Evolutionary conservation across 2,329 filamentous ascomycete genomes (phyloP).

Genomic region (Trichoderma hamatum): DNA sequence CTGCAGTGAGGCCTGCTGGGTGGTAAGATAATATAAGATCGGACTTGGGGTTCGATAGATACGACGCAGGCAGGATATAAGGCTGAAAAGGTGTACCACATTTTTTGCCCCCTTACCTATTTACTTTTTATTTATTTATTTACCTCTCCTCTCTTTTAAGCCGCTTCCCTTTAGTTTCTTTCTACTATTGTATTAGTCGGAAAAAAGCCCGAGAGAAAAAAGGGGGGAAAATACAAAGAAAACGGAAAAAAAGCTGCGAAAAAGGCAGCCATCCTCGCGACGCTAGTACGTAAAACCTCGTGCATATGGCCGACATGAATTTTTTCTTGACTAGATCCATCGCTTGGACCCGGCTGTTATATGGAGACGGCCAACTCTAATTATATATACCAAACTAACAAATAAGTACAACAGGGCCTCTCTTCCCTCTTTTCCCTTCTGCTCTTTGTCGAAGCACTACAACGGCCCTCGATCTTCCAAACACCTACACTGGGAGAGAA

Average conservation of each 20-base stretch:
- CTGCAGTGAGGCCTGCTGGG: neutral
- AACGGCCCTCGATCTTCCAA: neutral
- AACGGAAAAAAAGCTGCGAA: neutral
- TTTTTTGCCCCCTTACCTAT: neutral
- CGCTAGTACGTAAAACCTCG: conserved; percentile 1
- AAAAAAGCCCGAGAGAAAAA: neutral
- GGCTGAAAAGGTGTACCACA: conserved; percentile 11
- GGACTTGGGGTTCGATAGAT: neutral
- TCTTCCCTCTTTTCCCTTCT: neutral
- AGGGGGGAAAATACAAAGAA: neutral
- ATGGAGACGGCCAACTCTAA: neutral
- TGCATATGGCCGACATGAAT: neutral
- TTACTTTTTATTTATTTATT: neutral
- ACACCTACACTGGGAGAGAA: neutral
- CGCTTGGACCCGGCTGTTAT: neutral
- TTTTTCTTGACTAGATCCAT: neutral
- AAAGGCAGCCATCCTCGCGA: neutral
- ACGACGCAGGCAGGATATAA: neutral
- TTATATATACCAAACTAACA: neutral
- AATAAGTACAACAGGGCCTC: neutral
- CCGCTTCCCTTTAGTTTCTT: neutral
- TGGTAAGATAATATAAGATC: neutral
- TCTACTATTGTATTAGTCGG: neutral
- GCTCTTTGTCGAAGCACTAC: neutral
- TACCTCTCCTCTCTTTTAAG: neutral